Evolutionary conservation across 176 grass and related monocot species (phyloP).

Genomic region (Lolium rigidum): DNA sequence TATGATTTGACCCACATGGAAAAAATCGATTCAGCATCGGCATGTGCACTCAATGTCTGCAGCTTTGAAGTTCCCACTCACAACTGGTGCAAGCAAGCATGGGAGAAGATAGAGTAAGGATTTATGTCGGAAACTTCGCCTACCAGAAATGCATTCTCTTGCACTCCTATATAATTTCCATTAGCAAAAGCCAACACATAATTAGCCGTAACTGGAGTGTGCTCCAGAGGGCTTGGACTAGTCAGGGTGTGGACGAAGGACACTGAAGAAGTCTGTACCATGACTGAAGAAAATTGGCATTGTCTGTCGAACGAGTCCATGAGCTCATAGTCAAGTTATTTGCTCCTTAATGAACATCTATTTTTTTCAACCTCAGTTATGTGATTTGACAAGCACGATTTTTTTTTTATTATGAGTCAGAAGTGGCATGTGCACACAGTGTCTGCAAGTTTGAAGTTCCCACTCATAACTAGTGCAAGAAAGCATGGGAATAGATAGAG

Average conservation of each 20-base stretch:
- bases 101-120: neutral
- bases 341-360: neutral
- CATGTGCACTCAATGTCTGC: constrained; percentile 37
- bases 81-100: neutral
- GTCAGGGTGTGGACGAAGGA: neutral
- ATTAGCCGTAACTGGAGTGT: neutral
- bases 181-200: neutral
- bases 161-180: neutral
- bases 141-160: neutral
- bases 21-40: neutral
- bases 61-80: constrained; percentile 12
- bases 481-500: neutral
- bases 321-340: constrained; percentile 9
- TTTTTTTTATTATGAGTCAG: no score
- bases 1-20: neutral
- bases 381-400: neutral
- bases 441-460: constrained; percentile 13
- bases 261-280: neutral
- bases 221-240: constrained; percentile 23
- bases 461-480: neutral
- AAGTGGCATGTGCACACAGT: constrained; percentile 32
- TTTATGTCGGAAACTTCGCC: neutral
- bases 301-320: neutral
- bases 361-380: neutral
- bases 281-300: constrained; percentile 18